Evolutionary conservation across 306 rosid genomes (phyloP).

Genomic region (Malus domestica): DNA sequence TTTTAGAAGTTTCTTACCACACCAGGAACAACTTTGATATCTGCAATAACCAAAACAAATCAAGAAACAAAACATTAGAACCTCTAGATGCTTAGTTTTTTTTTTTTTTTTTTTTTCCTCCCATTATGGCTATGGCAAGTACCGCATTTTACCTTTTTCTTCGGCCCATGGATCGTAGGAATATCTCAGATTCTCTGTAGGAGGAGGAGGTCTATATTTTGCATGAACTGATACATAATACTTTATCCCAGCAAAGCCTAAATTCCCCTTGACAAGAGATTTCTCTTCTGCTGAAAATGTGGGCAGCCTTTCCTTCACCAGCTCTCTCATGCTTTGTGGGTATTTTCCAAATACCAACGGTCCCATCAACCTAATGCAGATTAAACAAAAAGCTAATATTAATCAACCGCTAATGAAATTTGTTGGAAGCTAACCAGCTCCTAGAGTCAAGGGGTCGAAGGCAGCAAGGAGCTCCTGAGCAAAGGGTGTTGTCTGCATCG

Average conservation of each 20-base stretch:
- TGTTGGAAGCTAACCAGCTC: no score
- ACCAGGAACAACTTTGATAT: not conserved
- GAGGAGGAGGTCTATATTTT: not conserved
- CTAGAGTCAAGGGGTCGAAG: no score
- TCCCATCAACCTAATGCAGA: constrained; percentile 12
- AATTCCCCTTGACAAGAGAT: constrained; percentile 9
- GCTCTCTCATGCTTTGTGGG: constrained; percentile 13
- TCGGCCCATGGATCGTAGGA: not conserved
- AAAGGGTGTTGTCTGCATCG: no score
- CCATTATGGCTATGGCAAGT: not conserved
- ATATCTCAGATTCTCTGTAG: not conserved
- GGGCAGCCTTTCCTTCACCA: constrained; percentile 28
- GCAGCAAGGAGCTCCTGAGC: no score
- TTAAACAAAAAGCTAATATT: not conserved
- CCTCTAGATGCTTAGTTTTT: not conserved
- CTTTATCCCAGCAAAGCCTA: constrained; percentile 25
- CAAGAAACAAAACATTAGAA: not conserved
- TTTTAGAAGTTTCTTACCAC: not conserved
- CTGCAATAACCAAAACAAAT: not conserved
- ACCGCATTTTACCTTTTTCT: no score
- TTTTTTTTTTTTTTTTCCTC: no score
- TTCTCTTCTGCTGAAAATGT: constrained; percentile 11
- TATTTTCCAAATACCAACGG: constrained; percentile 23
- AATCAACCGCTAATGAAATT: no score
- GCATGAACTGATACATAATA: constrained; percentile 25